Evolutionary conservation across 129 eudicot genomes (phyloP).

Genomic region (Centrapalus pauciflorus): DNA sequence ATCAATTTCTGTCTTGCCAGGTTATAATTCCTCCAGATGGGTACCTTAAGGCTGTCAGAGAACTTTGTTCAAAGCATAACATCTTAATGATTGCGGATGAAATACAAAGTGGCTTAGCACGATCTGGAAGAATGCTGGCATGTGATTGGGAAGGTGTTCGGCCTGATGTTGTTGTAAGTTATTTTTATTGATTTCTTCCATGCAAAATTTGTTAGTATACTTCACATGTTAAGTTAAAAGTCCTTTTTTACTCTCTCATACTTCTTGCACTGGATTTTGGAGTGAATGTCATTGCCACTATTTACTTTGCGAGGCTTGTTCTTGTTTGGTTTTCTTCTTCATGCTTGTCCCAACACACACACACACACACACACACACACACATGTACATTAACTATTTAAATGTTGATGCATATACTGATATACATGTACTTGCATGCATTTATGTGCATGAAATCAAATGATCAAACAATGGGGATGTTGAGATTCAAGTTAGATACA

Average conservation of each 20-base stretch:
- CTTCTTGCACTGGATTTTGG: not conserved
- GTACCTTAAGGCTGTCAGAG: conserved; percentile 78
- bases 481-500: too few species aligned
- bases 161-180: conserved; percentile 87
- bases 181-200: not conserved
- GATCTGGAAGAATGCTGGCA: conserved; percentile 94
- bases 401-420: too few species aligned
- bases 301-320: not conserved
- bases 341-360: not conserved
- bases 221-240: not conserved
- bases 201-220: not conserved
- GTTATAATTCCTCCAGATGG: conserved; percentile 95
- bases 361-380: too few species aligned
- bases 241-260: not conserved
- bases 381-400: too few species aligned
- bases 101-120: conserved; percentile 92
- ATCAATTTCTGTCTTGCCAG: conserved; percentile 36
- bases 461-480: too few species aligned
- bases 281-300: not conserved
- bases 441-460: not conserved
- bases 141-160: conserved; percentile 98
- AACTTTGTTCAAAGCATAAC: conserved; percentile 82
- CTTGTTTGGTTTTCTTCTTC: not conserved
- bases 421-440: not conserved
- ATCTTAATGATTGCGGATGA: conserved; percentile 97